Conservation (phyloP, 1,284 basidiomycete species). For the Ceraceosorus guamensis region DNA sequence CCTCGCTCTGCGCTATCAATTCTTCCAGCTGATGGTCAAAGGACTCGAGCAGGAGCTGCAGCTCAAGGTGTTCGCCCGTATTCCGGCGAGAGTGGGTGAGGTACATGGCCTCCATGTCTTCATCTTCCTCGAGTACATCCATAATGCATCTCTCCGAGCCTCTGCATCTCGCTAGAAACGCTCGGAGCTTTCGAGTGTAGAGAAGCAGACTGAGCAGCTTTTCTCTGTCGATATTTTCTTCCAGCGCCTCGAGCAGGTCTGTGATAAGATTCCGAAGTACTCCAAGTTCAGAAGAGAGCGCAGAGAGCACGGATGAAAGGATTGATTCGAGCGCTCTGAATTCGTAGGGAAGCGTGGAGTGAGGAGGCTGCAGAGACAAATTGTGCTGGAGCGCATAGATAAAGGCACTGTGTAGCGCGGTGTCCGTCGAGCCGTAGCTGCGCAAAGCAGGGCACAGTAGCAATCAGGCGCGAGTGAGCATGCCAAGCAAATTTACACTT, state of each 20-base stretch:
- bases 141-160: conserved; percentile 30
- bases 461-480: no score
- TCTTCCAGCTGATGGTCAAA: conserved; percentile 66
- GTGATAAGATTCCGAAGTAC: conserved; percentile 27
- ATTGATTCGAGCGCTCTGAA: conserved; percentile 41
- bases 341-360: conserved; percentile 31
- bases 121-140: conserved; percentile 50
- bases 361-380: conserved; percentile 9
- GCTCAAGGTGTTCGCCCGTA: conserved; percentile 56
- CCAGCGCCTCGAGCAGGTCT: conserved; percentile 26
- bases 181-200: conserved; percentile 32
- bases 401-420: conserved; percentile 32
- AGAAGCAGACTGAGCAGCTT: conserved; percentile 35
- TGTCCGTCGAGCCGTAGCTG: conserved; percentile 29
- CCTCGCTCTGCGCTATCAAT: conserved; percentile 31
- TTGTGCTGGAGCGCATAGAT: conserved; percentile 43
- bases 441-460: no score
- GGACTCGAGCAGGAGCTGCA: conserved; percentile 84
- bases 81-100: conserved; percentile 52
- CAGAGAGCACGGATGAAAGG: conserved; percentile 35
- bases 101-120: conserved; percentile 73
- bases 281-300: conserved; percentile 33
- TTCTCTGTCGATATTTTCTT: conserved; percentile 41
- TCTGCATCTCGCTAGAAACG: conserved; percentile 24
- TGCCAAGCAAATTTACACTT: no score